Evolutionary conservation across 805 yeast species (phyloP), one percentile per base, ranked within the genome.

Genomic region (Hanseniaspora hatyaiensis): DNA sequence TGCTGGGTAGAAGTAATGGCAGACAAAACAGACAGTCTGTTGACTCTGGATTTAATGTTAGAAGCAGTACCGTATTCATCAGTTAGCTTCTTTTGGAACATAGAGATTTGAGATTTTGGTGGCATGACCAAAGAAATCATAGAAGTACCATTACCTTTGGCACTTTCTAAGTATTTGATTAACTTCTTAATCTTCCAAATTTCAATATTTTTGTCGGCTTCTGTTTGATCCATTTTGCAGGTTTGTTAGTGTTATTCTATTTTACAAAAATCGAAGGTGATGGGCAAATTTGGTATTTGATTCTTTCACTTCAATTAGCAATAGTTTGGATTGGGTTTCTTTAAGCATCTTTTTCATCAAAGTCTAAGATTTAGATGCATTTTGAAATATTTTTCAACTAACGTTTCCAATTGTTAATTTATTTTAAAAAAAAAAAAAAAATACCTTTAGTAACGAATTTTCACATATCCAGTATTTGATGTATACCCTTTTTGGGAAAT

Each of bases 61-160:
- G 96, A 85, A 2, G 98, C 98, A 13, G 98, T 92, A 66, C 98
- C 98, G 67, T 87, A 88, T 70, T 92, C 98, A 69, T 92, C 97
- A 3, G 96, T 85, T 66, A 92, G 74, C 88, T 85, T 82, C 68
- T 84, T 88, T 62, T 81, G 87, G 50, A 74, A 75, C 59, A 85
- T 75, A 11, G 97, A 74, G 59, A 92, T 82, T 68, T 92, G 99
- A 51, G 94, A 89, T 64, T 77, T 80, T 58, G 98, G 98, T 36
- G 98, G 96, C 54, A 88, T 85, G 58, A 92, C 84, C 63, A 92
- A 73, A 23, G 96, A 87, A 62, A 92, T 92, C 97, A 92, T 92
- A 20, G 98, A 92, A 40, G 99, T 92, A 67, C 99, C 99, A 65
- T 89, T 92, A 66, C 99, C 99, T 66, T 96, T 78, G 47, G 97